phyloP scores from a whole-genome alignment of 768 basidiomycete genomes.

The Lactifluus hygrophoroides region DNA sequence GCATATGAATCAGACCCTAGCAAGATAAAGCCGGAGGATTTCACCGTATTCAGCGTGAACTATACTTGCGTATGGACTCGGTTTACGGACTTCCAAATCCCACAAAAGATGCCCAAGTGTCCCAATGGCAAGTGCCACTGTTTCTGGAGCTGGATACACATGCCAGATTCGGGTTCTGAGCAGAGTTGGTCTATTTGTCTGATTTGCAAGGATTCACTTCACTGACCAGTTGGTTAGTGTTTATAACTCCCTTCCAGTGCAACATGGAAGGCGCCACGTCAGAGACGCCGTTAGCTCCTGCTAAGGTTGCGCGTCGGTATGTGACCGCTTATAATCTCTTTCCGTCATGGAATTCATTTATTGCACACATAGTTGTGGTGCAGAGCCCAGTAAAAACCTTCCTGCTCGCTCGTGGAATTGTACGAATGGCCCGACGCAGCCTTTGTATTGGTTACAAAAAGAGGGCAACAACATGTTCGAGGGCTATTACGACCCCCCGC shows the following conservation, averaged over 20 bases:
- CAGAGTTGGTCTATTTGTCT: slow-evolving; percentile 26
- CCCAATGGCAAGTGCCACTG: slow-evolving; percentile 37
- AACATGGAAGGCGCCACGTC: slow-evolving; percentile 28
- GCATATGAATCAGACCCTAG: slow-evolving; percentile 34
- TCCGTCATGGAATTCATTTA: neutral
- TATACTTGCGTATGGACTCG: slow-evolving; percentile 36
- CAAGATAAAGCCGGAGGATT: slow-evolving; percentile 33
- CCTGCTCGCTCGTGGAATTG: slow-evolving; percentile 29
- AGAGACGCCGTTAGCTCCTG: slow-evolving; percentile 26
- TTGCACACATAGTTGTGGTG: slow-evolving; percentile 25
- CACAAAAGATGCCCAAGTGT: slow-evolving; percentile 36
- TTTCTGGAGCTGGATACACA: slow-evolving; percentile 37
- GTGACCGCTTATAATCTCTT: neutral
- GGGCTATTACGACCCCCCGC: slow-evolving; percentile 25
- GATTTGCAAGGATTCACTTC: no score
- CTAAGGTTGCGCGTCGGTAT: slow-evolving; percentile 28
- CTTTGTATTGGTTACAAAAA: slow-evolving; percentile 34
- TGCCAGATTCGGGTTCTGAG: slow-evolving; percentile 28
- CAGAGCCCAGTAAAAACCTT: slow-evolving; percentile 23
- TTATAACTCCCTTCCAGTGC: slow-evolving; percentile 36
- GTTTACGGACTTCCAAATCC: slow-evolving; percentile 35
- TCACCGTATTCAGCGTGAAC: slow-evolving; percentile 37
- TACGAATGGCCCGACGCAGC: slow-evolving; percentile 32
- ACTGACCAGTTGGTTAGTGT: slow-evolving; percentile 23
- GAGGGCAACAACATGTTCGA: slow-evolving; percentile 34